Conservation (phyloP, 768 basidiomycete genomes). For the Filobasidium floriforme region DNA sequence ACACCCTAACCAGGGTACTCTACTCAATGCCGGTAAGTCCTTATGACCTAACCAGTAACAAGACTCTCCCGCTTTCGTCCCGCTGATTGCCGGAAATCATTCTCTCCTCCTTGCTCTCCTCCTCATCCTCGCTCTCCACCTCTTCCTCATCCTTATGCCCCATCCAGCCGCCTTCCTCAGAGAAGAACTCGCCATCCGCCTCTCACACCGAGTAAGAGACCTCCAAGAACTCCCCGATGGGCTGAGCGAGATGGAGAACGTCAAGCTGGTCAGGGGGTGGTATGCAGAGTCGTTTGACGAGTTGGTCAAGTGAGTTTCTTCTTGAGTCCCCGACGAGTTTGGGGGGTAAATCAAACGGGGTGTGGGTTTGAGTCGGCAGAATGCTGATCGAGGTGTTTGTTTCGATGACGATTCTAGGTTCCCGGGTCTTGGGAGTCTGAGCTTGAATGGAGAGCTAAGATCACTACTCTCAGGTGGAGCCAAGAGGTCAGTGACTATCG, state of each 20-base stretch:
- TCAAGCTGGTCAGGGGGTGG: conserved; percentile 91
- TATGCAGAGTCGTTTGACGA: conserved; percentile 97
- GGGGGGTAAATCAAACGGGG: too few relatives aligned
- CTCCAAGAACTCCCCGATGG: conserved; percentile 89
- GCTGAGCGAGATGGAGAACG: conserved; percentile 80
- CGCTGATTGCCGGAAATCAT: too few relatives aligned
- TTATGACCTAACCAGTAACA: too few relatives aligned
- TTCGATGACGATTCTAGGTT: conserved; percentile 8
- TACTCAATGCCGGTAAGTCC: conserved; percentile 64
- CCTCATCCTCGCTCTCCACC: conserved; percentile 2
- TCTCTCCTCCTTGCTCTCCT: neutral
- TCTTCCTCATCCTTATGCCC: too few relatives aligned
- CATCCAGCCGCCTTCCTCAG: conserved; percentile 36
- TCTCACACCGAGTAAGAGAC: conserved; percentile 93
- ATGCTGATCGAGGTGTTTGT: too few relatives aligned
- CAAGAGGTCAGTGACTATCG: neutral
- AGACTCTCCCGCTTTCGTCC: too few relatives aligned
- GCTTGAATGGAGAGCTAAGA: neutral
- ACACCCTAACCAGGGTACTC: conserved; percentile 86
- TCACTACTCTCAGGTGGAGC: neutral
- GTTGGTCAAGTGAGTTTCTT: neutral
- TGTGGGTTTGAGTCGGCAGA: neutral
- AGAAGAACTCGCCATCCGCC: conserved; percentile 90
- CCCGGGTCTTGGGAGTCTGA: neutral
- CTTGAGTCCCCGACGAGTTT: too few relatives aligned